Conservation (phyloP, 192 early-diverging fungal species). For the Umbelopsis vinacea region DNA sequence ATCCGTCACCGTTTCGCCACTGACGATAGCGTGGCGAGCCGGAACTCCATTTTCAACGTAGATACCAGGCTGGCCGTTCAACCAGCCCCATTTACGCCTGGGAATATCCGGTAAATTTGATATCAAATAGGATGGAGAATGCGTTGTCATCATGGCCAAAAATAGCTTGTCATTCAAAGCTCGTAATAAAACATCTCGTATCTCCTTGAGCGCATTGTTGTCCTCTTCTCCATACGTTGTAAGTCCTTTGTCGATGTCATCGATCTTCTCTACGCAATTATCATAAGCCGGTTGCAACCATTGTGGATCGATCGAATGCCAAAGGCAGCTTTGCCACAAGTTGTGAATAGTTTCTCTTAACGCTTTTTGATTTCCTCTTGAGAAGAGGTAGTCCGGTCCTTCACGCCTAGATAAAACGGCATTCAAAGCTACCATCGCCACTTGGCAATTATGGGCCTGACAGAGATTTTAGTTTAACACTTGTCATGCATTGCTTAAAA, state of each 20-base stretch:
- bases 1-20: slow-evolving; percentile 26
- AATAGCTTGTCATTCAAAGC: slow-evolving; percentile 35
- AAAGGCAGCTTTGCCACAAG: slow-evolving; percentile 66
- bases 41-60: neutral
- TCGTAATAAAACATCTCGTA: slow-evolving; percentile 16
- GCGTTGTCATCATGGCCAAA: slow-evolving; percentile 27
- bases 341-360: slow-evolving; percentile 66
- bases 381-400: slow-evolving; percentile 79
- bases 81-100: slow-evolving; percentile 26
- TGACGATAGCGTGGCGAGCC: slow-evolving; percentile 15
- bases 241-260: slow-evolving; percentile 18
- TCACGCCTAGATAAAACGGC: slow-evolving; percentile 67
- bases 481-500: neutral
- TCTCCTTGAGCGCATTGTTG: slow-evolving; percentile 29
- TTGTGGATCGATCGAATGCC: slow-evolving; percentile 55
- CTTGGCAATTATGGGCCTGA: slow-evolving; percentile 56
- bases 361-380: slow-evolving; percentile 58
- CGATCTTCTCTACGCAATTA: slow-evolving; percentile 34
- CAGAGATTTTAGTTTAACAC: neutral
- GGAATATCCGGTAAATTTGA: slow-evolving; percentile 26
- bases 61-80: slow-evolving; percentile 2
- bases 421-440: slow-evolving; percentile 73
- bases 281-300: neutral
- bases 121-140: slow-evolving; percentile 42
- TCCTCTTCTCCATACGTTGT: slow-evolving; percentile 34